Conservation (phyloP, 495 filamentous ascomycete genomes). For the Durotheca rogersii region DNA sequence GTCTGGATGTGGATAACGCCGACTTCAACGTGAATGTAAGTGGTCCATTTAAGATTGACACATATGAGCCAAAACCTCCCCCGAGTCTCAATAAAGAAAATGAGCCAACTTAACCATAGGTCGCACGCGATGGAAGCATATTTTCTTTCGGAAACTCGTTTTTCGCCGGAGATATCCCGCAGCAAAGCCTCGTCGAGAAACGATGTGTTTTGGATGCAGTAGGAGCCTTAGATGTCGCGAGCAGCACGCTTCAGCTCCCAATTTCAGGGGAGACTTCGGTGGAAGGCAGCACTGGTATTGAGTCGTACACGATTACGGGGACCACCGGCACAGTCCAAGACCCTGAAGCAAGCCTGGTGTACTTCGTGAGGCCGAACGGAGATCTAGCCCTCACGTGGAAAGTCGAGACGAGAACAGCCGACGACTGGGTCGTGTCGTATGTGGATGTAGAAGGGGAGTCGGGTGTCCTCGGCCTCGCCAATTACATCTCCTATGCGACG, state of each 20-base stretch:
- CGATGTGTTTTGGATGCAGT: conserved; percentile 18
- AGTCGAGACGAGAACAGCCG: conserved; percentile 41
- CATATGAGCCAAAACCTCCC: neutral
- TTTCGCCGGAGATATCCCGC: conserved; percentile 22
- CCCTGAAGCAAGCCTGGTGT: conserved; percentile 38
- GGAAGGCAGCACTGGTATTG: conserved; percentile 14
- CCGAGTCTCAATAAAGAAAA: no score
- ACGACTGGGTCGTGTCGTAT: conserved; percentile 44
- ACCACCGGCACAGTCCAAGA: conserved; percentile 31
- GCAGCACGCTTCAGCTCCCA: conserved; percentile 20
- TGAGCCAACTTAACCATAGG: conserved; percentile 20
- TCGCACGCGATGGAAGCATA: conserved; percentile 32
- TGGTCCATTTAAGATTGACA: neutral
- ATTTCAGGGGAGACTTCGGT: conserved; percentile 19
- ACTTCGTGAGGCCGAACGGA: conserved; percentile 35
- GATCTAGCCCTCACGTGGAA: conserved; percentile 42
- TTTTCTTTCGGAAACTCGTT: conserved; percentile 37
- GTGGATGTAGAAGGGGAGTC: conserved; percentile 35
- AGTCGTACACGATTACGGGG: conserved; percentile 29
- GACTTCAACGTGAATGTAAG: conserved; percentile 52
- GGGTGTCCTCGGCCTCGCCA: conserved; percentile 34
- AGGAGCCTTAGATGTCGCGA: conserved; percentile 26
- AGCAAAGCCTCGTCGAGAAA: conserved; percentile 18
- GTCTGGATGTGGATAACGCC: conserved; percentile 48
- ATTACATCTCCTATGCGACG: conserved; percentile 42